These are phyloP conservation scores for Lodderomyces jiufengensis DNA, from an alignment of 1,139 yeast genomes.

Conservation along the genomic window DNA sequence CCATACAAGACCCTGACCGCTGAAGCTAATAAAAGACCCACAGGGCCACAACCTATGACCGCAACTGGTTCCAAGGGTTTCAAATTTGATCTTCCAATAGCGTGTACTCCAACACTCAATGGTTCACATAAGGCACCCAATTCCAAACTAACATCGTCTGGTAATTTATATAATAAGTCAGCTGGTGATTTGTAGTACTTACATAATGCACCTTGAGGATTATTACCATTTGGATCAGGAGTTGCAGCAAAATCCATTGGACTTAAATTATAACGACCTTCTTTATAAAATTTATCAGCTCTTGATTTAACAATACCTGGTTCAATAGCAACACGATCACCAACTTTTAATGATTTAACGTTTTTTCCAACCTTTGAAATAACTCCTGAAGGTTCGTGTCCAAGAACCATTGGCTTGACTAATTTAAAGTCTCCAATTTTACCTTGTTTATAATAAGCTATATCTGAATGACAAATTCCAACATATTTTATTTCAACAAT, in stretches of 20 bases:
- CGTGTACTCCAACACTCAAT: conserved; percentile 81
- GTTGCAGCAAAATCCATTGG: conserved; percentile 91
- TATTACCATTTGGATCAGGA: conserved; percentile 48
- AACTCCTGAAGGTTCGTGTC: conserved; percentile 75
- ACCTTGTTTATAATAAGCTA: conserved; percentile 80
- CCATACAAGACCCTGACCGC: conserved; percentile 86
- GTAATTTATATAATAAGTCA: conserved; percentile 77
- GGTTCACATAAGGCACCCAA: conserved; percentile 92
- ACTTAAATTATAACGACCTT: conserved; percentile 76
- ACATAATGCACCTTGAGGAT: conserved; percentile 68
- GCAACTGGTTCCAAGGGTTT: conserved; percentile 71
- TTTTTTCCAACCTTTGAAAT: conserved; percentile 62
- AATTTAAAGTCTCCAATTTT: conserved; percentile 69
- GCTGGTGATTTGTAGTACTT: conserved; percentile 75
- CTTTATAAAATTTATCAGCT: conserved; percentile 66
- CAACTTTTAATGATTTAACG: conserved; percentile 61
- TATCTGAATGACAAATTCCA: conserved; percentile 88
- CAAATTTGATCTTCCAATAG: conserved; percentile 64
- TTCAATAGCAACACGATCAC: conserved; percentile 79
- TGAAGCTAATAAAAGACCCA: conserved; percentile 76
- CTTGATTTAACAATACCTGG: conserved; percentile 68
- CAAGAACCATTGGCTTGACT: conserved; percentile 64
- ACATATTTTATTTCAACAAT: conserved; percentile 70
- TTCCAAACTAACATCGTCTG: conserved; percentile 72
- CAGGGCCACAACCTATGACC: conserved; percentile 93